Percentiles rank a stretch among this genome's conserved stretches.
These are phyloP conservation scores for Phaeoacremonium minimum DNA, from an alignment of 2,329 filamentous ascomycete species.

Conservation along the genomic window DNA sequence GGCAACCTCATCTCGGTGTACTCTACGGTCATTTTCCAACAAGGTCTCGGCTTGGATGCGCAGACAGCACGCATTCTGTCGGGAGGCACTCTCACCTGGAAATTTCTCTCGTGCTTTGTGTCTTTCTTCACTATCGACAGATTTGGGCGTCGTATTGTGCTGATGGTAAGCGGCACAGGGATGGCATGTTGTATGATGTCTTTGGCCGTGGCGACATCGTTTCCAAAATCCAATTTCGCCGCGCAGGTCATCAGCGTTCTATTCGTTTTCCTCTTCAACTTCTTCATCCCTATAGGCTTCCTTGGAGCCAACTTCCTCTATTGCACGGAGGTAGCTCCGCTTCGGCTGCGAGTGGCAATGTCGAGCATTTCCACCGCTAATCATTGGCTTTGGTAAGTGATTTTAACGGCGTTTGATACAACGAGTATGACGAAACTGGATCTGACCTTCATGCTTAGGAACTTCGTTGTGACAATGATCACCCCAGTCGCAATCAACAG, in stretches of 20 bases:
- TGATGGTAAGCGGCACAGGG: slow-evolving; percentile 45
- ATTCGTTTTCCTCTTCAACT: slow-evolving; percentile 57
- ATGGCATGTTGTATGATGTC: slow-evolving; percentile 52
- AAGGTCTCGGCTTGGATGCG: slow-evolving; percentile 31
- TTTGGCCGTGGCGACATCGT: slow-evolving; percentile 47
- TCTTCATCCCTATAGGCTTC: slow-evolving; percentile 56
- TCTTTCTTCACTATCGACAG: slow-evolving; percentile 47
- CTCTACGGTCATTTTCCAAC: slow-evolving; percentile 31
- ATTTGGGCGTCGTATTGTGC: slow-evolving; percentile 42
- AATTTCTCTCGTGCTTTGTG: slow-evolving; percentile 46
- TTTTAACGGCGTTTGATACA: not conserved
- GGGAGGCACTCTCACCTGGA: slow-evolving; percentile 49
- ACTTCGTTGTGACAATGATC: slow-evolving; percentile 38
- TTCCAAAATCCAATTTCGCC: slow-evolving; percentile 34
- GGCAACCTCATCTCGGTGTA: slow-evolving; percentile 45
- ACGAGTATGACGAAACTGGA: not conserved
- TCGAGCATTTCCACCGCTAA: slow-evolving; percentile 51
- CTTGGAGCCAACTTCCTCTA: slow-evolving; percentile 57
- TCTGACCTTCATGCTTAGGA: slow-evolving; percentile 14
- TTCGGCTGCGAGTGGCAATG: slow-evolving; percentile 47
- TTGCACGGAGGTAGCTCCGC: slow-evolving; percentile 52
- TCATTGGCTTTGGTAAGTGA: slow-evolving; percentile 42
- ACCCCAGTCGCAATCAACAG: slow-evolving; percentile 41
- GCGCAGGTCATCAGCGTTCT: slow-evolving; percentile 48
- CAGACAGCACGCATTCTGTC: slow-evolving; percentile 35